Conservation (phyloP, 768 basidiomycete genomes). For the Kwoniella shandongensis region DNA sequence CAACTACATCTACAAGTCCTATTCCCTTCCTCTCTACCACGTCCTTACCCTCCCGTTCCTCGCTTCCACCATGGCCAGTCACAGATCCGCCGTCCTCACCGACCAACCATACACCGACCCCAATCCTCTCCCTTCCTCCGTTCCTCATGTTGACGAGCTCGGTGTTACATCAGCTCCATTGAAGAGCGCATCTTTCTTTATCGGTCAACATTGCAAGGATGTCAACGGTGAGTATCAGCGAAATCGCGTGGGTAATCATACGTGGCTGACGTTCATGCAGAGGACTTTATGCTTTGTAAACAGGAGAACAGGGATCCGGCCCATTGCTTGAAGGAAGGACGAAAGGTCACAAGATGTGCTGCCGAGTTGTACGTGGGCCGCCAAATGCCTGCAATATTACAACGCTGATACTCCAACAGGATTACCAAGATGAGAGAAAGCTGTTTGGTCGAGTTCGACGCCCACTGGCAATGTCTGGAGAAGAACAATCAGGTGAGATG, state of each 20-base stretch:
- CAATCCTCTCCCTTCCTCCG: constrained; percentile 53
- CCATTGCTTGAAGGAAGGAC: constrained; percentile 92
- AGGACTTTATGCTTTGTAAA: constrained; percentile 98
- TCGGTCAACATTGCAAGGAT: constrained; percentile 92
- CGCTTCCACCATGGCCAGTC: constrained; percentile 17
- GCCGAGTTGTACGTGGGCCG: constrained; percentile 72
- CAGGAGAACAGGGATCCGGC: constrained; percentile 82
- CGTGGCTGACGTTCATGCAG: constrained; percentile 57
- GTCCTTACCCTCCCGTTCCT: not conserved
- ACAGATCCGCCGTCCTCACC: constrained; percentile 36
- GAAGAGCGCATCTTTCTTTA: constrained; percentile 95
- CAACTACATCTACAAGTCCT: not conserved
- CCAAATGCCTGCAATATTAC: not conserved
- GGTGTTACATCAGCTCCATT: constrained; percentile 88
- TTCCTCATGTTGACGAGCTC: constrained; percentile 82
- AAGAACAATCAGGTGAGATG: constrained; percentile 89
- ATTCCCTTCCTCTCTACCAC: not conserved
- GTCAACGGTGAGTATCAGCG: constrained; percentile 73
- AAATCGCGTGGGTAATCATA: no score
- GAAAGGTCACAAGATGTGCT: constrained; percentile 92
- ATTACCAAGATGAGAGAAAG: constrained; percentile 91
- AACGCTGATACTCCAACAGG: constrained; percentile 56
- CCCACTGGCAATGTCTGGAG: constrained; percentile 94
- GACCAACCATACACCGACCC: constrained; percentile 52
- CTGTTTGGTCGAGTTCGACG: constrained; percentile 80